phyloP scores from a whole-genome alignment of 1,139 yeast species.

The Diutina pseudorugosa region DNA sequence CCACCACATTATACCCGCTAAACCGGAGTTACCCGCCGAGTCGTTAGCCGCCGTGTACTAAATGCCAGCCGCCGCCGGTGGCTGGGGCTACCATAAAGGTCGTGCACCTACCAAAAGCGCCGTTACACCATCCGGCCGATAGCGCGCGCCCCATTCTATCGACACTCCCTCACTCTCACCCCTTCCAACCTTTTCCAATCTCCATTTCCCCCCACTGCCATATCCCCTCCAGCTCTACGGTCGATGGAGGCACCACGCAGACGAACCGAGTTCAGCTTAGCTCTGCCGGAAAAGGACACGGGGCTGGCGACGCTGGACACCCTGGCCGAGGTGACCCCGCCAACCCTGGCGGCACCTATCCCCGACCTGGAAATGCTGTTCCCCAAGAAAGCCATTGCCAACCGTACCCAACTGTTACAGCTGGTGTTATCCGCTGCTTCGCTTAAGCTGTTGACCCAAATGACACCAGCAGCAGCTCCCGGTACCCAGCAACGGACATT shows the following conservation, averaged over 20 bases:
- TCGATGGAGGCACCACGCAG: constrained; percentile 1
- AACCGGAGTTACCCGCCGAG: too few relatives aligned
- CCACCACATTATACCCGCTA: too few relatives aligned
- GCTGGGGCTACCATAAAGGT: too few relatives aligned
- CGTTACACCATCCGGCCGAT: neutral
- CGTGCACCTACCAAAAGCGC: neutral
- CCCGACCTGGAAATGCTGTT: neutral
- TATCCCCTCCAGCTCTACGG: neutral
- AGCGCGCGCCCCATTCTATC: neutral
- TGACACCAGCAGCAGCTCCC: constrained; percentile 8
- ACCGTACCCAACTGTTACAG: constrained; percentile 48
- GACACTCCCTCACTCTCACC: neutral
- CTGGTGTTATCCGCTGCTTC: constrained; percentile 55
- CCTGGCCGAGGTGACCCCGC: neutral
- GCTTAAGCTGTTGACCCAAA: constrained; percentile 31
- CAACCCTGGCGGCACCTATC: neutral
- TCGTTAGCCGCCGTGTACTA: too few relatives aligned
- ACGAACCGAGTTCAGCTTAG: constrained; percentile 2
- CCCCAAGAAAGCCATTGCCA: constrained; percentile 2
- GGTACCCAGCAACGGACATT: constrained; percentile 10
- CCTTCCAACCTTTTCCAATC: neutral
- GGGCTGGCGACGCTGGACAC: neutral
- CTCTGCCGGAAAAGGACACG: constrained; percentile 2
- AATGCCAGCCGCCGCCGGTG: too few relatives aligned
- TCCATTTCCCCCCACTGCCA: too few relatives aligned